A percentile compares a stretch with the other conserved stretches of the same genome.
phyloP scores from a whole-genome alignment of 1,284 basidiomycete genomes.

The Taiwanofungus camphoratus region DNA sequence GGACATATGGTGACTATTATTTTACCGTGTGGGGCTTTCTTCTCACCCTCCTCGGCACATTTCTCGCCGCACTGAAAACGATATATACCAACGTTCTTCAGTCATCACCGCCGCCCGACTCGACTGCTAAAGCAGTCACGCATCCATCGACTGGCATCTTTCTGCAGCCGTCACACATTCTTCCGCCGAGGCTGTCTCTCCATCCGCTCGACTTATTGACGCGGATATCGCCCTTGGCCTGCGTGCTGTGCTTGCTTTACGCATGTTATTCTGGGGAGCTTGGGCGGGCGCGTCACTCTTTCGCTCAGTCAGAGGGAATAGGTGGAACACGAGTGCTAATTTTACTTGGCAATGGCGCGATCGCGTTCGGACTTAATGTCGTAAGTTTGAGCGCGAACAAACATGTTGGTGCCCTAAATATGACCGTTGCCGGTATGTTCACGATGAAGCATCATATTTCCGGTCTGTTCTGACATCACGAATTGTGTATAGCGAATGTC shows the following conservation, averaged over 20 bases:
- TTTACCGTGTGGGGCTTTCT: constrained; percentile 79
- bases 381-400: constrained; percentile 91
- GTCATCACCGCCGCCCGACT: constrained; percentile 26
- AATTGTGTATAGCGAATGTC: constrained; percentile 57
- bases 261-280: constrained; percentile 80
- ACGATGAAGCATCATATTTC: not conserved
- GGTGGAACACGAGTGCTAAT: constrained; percentile 44
- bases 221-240: constrained; percentile 83
- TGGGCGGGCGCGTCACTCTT: constrained; percentile 45
- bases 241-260: constrained; percentile 77
- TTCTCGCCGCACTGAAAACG: constrained; percentile 88
- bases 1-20: constrained; percentile 89
- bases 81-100: constrained; percentile 85
- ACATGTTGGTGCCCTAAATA: constrained; percentile 79
- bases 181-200: constrained; percentile 47
- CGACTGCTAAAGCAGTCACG: constrained; percentile 10
- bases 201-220: constrained; percentile 85
- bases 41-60: constrained; percentile 81
- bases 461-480: constrained; percentile 4
- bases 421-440: constrained; percentile 77
- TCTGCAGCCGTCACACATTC: constrained; percentile 20
- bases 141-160: constrained; percentile 12
- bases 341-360: constrained; percentile 70
- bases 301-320: constrained; percentile 14
- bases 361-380: constrained; percentile 89